phyloP scores from a whole-genome alignment of 2,329 filamentous ascomycete genomes.

The Botrytis squamosa region DNA sequence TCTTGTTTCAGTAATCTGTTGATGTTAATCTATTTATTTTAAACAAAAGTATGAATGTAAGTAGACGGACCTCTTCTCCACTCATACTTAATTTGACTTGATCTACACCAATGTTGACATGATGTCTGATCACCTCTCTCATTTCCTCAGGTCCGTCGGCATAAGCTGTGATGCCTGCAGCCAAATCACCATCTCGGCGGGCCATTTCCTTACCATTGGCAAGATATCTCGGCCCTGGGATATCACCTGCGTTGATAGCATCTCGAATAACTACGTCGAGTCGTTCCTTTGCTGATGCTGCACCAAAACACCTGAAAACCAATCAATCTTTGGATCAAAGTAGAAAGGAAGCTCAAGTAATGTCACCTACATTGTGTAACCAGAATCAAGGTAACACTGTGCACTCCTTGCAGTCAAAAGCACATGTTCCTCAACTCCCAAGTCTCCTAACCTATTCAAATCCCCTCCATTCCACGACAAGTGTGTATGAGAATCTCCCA shows the following conservation, averaged over 20 bases:
- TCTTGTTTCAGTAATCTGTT: constrained; percentile 33
- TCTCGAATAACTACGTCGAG: constrained; percentile 48
- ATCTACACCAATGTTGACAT: constrained; percentile 44
- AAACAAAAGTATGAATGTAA: no score
- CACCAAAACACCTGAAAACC: constrained; percentile 29
- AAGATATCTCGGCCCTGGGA: constrained; percentile 49
- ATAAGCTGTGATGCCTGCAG: constrained; percentile 39
- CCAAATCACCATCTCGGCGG: constrained; percentile 45
- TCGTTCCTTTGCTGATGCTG: constrained; percentile 30
- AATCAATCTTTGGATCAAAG: background rate
- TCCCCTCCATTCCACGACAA: constrained; percentile 49
- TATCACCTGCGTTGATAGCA: constrained; percentile 49
- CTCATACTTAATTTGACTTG: constrained; percentile 47
- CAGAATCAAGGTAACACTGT: constrained; percentile 48
- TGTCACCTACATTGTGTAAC: constrained; percentile 46
- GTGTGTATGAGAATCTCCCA: constrained; percentile 51
- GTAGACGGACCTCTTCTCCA: constrained; percentile 29
- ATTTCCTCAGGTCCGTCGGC: constrained; percentile 45
- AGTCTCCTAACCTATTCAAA: constrained; percentile 43
- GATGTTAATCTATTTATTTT: background rate
- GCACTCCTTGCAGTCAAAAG: constrained; percentile 34
- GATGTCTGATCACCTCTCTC: constrained; percentile 42
- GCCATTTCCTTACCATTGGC: constrained; percentile 52
- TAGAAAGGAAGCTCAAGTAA: background rate
- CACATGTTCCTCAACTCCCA: constrained; percentile 49